Evolutionary conservation across 139 green algal genomes (phyloP), one percentile per base, ranked within the genome.

Genomic region (Micromonas pusilla): DNA sequence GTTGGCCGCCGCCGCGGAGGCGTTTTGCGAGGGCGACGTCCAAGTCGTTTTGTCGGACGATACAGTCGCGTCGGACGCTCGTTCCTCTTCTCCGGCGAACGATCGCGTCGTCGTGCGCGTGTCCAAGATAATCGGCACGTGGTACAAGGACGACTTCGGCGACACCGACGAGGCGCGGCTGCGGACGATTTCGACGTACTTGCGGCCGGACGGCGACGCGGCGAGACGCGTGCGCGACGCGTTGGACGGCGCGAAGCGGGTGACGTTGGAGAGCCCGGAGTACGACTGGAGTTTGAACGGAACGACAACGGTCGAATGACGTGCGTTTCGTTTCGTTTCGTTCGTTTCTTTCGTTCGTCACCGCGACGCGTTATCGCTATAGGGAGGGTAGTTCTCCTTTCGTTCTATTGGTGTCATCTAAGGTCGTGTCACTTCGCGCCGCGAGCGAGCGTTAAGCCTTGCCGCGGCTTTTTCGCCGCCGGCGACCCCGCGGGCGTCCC

Each of bases 61-160:
- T n/a, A n/a, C n/a, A n/a, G n/a, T n/a, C n/a, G n/a, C n/a, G n/a
- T n/a, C n/a, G n/a, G n/a, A n/a, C n/a, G n/a, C n/a, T n/a, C n/a
- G n/a, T n/a, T n/a, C n/a, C n/a, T n/a, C n/a, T n/a, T n/a, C n/a
- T n/a, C n/a, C n/a, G n/a, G n/a, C n/a, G n/a, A n/a, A n/a, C n/a
- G n/a, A n/a, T n/a, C n/a, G n/a, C n/a, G n/a, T n/a, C n/a, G n/a
- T n/a, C n/a, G n/a, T 36, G n/a, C 25, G 68, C 23, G 36, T 31
- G 37, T 53, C 26, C 3, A 75, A 75, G 33, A 75, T 75, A 23
- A 34, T 85, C 25, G 78, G 78, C 2, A 71, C 82, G 76, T 82
- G 76, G 76, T 85, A 81, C 71, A 39, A 37, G 25, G 72, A 78
- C 25, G 81, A 85, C 52, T 85, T 85, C 67, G 81, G 81, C n/a